phyloP scores from a whole-genome alignment of 176 grass and related monocot species.

The barley (Hordeum vulgare) region MorexV3_pseudomolecules_assembly NC_058518.1:428675569-428676068 shows the following conservation, averaged over 20 bases:
- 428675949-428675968: neutral
- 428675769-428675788: neutral
- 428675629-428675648: neutral
- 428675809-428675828: neutral
- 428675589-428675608: neutral
- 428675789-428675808: neutral
- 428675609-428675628: neutral
- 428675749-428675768: neutral
- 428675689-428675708: neutral
- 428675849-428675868: neutral
- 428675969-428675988: neutral
- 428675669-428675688: neutral
- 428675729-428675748: neutral
- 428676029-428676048: conserved; percentile 93
- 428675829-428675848: neutral
- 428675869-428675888: neutral
- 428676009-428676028: conserved; percentile 49
- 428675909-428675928: neutral
- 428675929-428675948: neutral
- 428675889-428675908: neutral
- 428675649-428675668: neutral
- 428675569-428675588: neutral
- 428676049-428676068: conserved; percentile 61
- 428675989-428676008: neutral
- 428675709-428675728: neutral